These are phyloP conservation scores for Erigeron canadensis DNA, from an alignment of 129 eudicot species.

Conservation along the genomic window DNA sequence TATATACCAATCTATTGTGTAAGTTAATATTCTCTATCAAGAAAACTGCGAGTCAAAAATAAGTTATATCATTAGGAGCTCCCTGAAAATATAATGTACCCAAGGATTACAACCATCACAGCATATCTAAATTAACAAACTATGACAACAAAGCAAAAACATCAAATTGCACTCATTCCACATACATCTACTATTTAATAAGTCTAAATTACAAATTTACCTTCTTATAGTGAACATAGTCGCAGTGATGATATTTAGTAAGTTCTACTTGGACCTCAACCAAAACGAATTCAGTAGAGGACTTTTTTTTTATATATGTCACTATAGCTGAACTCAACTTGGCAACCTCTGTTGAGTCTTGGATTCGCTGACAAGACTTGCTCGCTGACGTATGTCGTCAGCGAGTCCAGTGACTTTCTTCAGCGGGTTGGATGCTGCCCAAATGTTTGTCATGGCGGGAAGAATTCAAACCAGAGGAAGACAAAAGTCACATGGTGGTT, in stretches of 20 bases:
- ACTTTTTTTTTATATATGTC: slow-evolving; percentile 26
- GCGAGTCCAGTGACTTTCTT: no score
- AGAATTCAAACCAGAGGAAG: no score
- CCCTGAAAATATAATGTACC: slow-evolving; percentile 63
- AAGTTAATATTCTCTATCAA: slow-evolving; percentile 13
- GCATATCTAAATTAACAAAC: slow-evolving; percentile 58
- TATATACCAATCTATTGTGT: not conserved
- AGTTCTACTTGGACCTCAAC: slow-evolving; percentile 44
- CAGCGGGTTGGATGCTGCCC: no score
- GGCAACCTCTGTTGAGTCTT: slow-evolving; percentile 60
- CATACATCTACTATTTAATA: slow-evolving; percentile 3
- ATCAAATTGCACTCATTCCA: slow-evolving; percentile 5
- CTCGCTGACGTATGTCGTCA: no score
- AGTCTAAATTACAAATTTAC: slow-evolving; percentile 31
- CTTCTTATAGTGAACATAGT: slow-evolving; percentile 41
- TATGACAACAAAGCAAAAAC: slow-evolving; percentile 12
- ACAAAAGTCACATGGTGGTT: no score
- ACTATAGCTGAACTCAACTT: slow-evolving; percentile 32
- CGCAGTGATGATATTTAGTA: slow-evolving; percentile 50
- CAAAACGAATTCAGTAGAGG: slow-evolving; percentile 24
- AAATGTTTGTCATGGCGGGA: no score
- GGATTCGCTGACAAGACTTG: no score
- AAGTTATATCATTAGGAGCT: slow-evolving; percentile 56
- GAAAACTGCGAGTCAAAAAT: slow-evolving; percentile 6
- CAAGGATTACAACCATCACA: slow-evolving; percentile 96